Percentiles rank a stretch among this genome's conserved stretches.
Conservation (phyloP, 2,329 filamentous ascomycete species). For the Penicillium sp. region DNA sequence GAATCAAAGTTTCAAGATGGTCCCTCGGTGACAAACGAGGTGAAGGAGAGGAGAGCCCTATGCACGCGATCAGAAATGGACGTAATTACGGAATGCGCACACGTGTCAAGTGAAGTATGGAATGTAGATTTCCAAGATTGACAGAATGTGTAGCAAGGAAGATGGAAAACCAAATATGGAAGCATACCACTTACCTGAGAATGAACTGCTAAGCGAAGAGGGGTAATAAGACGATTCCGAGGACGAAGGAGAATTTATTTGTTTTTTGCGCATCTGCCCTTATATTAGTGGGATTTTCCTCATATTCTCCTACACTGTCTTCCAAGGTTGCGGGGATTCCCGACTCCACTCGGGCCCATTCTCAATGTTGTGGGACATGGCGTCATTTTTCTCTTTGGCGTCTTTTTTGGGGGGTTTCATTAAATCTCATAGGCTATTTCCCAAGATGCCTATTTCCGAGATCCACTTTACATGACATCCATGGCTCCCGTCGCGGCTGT, state of each 20-base stretch:
- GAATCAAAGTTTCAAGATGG: constrained; percentile 39
- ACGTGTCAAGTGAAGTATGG: constrained; percentile 27
- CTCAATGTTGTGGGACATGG: not conserved
- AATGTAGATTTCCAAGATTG: not conserved
- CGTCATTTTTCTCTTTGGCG: constrained; percentile 2
- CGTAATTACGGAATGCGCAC: constrained; percentile 26
- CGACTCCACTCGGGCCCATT: not conserved
- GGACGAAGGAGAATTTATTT: constrained; percentile 19
- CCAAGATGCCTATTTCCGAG: not conserved
- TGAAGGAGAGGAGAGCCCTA: constrained; percentile 26
- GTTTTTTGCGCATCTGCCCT: constrained; percentile 6
- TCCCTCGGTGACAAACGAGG: constrained; percentile 30
- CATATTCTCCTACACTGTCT: not conserved
- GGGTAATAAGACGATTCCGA: constrained; percentile 31
- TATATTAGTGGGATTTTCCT: not conserved
- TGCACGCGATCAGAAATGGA: constrained; percentile 29
- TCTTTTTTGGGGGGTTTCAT: not conserved
- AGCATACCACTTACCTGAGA: constrained; percentile 3
- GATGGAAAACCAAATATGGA: not conserved
- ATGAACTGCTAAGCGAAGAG: constrained; percentile 30
- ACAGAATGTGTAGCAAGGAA: not conserved
- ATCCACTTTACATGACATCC: not conserved
- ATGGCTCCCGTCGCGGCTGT: not conserved
- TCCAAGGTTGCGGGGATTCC: not conserved
- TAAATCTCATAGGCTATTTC: not conserved